Base-by-base conservation (phyloP, 2,329 filamentous ascomycete genomes). In the Venturia effusa region DNA sequence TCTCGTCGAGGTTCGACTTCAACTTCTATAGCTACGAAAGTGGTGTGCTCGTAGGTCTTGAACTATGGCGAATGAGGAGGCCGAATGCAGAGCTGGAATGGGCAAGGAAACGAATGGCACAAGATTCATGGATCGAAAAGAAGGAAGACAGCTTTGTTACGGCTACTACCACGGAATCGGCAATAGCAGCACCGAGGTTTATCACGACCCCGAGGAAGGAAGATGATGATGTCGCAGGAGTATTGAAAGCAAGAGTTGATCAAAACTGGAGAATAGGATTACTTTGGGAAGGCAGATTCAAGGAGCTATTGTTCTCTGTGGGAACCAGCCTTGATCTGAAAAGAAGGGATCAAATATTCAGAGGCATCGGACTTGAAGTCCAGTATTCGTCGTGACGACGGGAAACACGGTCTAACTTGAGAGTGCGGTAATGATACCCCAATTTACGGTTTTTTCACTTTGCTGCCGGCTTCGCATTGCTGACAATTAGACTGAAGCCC, bases 11-110 rank as follows among this genome's bases (percentile, higher is more conserved):
- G 61, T 93, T 97, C 77, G 92, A 95, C 72, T 99, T 99, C 77
- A 99, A 99, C 71, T 89, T 97, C 61, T 97, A 97, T 77, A 96
- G 91, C 73, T 99, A 97, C 78, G 94, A 99, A 78, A 96, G 91
- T 72, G 89, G 94, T 65, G 88, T 96, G 80, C 88, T 92, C 32
- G 83, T 97, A 30, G 94, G 94, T 17, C 90, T 91, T 78, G 94
- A 99, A 77, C 79, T 97, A 54, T 99, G 94, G 93, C 86, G 90
- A 71, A 88, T 85, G 70, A 27, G 61, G 51, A 62, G 57, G 45
- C 2, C 22, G 13, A 13, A 24, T 22, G 24, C 41, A 55, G 51
- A 65, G 67, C 73, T 77, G 62, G 77, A 77, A 34, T 75, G 76
- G 51, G 74, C 74, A 59, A 76, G 76, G 64, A 73, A 76, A 69